Evolutionary conservation across 495 filamentous ascomycete genomes (phyloP).

Genomic region (Pseudevernia furfuracea): DNA sequence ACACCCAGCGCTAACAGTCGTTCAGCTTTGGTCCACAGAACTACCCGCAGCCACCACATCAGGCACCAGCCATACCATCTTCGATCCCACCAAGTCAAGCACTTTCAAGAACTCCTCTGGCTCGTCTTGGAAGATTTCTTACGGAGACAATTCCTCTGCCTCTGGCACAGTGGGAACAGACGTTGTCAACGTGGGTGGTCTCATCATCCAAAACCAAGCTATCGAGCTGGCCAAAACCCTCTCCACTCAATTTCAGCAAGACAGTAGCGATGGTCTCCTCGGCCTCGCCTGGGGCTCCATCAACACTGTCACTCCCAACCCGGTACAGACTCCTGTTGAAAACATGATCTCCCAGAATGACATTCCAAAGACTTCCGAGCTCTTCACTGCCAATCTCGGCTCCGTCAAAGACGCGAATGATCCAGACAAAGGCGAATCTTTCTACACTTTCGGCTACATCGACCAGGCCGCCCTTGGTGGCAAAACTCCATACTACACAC

Average conservation of each 20-base stretch:
- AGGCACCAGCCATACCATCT: conserved; percentile 43
- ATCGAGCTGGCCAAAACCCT: conserved; percentile 62
- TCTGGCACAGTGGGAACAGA: conserved; percentile 69
- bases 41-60: conserved; percentile 37
- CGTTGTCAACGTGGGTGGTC: conserved; percentile 56
- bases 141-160: conserved; percentile 64
- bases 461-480: conserved; percentile 55
- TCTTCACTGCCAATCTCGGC: conserved; percentile 72
- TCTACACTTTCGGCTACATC: conserved; percentile 77
- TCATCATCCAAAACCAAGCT: conserved; percentile 59
- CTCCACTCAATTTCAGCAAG: conserved; percentile 52
- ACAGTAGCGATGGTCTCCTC: conserved; percentile 62
- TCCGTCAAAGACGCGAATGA: conserved; percentile 52
- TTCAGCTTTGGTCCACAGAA: conserved; percentile 55
- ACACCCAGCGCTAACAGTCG: conserved; percentile 23
- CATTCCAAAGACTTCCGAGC: conserved; percentile 52
- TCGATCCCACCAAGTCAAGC: conserved; percentile 52
- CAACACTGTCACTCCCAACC: conserved; percentile 58
- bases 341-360: conserved; percentile 66
- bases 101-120: conserved; percentile 48
- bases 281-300: conserved; percentile 63
- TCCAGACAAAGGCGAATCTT: conserved; percentile 50
- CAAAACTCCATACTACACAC: conserved; percentile 45
- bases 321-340: conserved; percentile 61
- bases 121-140: conserved; percentile 61